Evolutionary conservation across 2,329 filamentous ascomycete species (phyloP).

Genomic region (Stagonosporopsis rhizophila): DNA sequence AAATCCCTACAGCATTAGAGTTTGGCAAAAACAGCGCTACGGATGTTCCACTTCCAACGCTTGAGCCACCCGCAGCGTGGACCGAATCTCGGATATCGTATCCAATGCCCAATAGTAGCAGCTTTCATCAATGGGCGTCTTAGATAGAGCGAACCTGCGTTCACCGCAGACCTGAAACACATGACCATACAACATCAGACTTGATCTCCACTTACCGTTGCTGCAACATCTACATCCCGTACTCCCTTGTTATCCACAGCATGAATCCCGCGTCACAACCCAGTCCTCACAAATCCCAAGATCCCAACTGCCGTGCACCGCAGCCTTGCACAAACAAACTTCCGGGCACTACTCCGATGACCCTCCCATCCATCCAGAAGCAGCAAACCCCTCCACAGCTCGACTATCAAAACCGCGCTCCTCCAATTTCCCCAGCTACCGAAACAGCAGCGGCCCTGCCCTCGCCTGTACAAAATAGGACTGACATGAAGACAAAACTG

Average conservation of each 20-base stretch:
- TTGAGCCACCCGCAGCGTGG: not conserved
- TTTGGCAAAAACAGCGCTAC: slow-evolving; percentile 11
- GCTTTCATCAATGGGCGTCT: not conserved
- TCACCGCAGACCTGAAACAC: slow-evolving; percentile 5
- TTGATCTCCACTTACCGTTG: not conserved
- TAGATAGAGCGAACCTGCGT: slow-evolving; percentile 5
- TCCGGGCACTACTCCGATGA: slow-evolving; percentile 10
- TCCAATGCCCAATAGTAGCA: not conserved
- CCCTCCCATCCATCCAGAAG: not conserved
- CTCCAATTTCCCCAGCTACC: slow-evolving; percentile 7
- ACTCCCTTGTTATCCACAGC: not conserved
- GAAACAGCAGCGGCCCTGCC: not conserved
- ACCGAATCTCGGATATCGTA: not conserved
- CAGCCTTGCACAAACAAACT: slow-evolving; percentile 10
- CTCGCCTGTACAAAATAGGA: not conserved
- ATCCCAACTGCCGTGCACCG: not conserved
- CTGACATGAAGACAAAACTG: not conserved
- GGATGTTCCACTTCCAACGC: slow-evolving; percentile 2
- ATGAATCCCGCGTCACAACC: not conserved
- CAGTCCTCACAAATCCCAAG: not conserved
- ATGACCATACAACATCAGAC: not conserved
- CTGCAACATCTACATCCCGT: too few species aligned
- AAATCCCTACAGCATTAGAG: slow-evolving; percentile 2
- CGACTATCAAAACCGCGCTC: slow-evolving; percentile 3
- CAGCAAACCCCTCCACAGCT: not conserved